phyloP scores from a whole-genome alignment of 1,284 basidiomycete genomes.

The Trametes pubescens region DNA sequence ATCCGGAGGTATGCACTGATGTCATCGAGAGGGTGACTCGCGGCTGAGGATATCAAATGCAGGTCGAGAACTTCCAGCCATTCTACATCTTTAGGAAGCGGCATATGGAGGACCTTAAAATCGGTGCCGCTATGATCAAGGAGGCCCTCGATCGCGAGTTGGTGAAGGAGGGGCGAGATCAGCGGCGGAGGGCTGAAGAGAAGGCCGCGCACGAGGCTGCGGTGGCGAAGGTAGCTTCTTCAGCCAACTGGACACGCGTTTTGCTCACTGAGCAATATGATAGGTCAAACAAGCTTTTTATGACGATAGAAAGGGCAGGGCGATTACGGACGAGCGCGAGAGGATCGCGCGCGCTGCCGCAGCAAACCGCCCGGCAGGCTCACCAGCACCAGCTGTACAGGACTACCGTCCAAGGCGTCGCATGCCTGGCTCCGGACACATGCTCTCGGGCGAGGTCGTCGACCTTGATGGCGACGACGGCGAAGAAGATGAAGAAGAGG shows the following conservation, averaged over 20 bases:
- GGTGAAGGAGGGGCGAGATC: slow-evolving; percentile 60
- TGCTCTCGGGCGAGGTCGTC: slow-evolving; percentile 26
- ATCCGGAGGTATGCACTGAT: slow-evolving; percentile 57
- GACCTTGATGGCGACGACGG: slow-evolving; percentile 23
- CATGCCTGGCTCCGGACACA: slow-evolving; percentile 39
- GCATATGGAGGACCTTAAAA: slow-evolving; percentile 60
- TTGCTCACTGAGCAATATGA: not conserved
- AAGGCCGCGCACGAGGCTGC: slow-evolving; percentile 63
- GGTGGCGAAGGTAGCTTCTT: slow-evolving; percentile 56
- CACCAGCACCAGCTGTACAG: slow-evolving; percentile 22
- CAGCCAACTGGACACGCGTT: not conserved
- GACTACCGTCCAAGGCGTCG: slow-evolving; percentile 22
- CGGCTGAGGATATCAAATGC: slow-evolving; percentile 10
- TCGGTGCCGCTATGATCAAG: slow-evolving; percentile 68
- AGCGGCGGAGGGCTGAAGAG: slow-evolving; percentile 55
- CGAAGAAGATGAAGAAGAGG: slow-evolving; percentile 6
- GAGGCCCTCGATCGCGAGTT: slow-evolving; percentile 65
- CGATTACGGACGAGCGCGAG: slow-evolving; percentile 63
- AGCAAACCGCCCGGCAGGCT: slow-evolving; percentile 25
- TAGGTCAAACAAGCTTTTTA: slow-evolving; percentile 78
- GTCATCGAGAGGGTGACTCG: not conserved
- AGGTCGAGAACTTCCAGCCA: slow-evolving; percentile 58
- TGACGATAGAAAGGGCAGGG: slow-evolving; percentile 72
- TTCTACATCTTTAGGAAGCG: slow-evolving; percentile 68
- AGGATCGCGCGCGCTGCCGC: slow-evolving; percentile 52